Conservation (phyloP, 2,329 filamentous ascomycete genomes). For the Colletotrichum paranaense region DNA sequence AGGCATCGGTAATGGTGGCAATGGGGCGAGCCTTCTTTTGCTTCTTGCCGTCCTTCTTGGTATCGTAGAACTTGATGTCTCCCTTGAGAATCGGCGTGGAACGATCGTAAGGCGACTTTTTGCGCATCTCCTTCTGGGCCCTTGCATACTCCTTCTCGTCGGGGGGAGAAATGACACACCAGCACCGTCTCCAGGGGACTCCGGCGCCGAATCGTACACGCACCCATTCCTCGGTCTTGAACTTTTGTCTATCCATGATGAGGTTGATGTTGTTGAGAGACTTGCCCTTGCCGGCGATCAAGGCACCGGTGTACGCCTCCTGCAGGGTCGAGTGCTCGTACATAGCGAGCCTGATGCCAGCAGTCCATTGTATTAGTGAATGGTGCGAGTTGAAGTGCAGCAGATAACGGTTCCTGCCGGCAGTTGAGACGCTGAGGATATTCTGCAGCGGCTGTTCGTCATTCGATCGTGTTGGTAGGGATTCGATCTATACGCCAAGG, state of each 20-base stretch:
- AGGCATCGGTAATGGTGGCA: slow-evolving; percentile 90
- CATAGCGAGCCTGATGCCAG: slow-evolving; percentile 92
- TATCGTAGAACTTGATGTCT: slow-evolving; percentile 94
- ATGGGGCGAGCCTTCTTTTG: slow-evolving; percentile 93
- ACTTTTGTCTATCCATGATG: slow-evolving; percentile 84
- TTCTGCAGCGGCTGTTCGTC: slow-evolving; percentile 89
- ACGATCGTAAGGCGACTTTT: slow-evolving; percentile 85
- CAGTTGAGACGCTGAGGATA: slow-evolving; percentile 94
- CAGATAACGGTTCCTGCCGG: slow-evolving; percentile 93
- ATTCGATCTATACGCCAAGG: slow-evolving; percentile 74
- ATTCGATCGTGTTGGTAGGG: slow-evolving; percentile 82
- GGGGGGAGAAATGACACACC: slow-evolving; percentile 93
- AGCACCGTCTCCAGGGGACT: slow-evolving; percentile 95
- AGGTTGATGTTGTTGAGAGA: slow-evolving; percentile 87
- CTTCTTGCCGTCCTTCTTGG: slow-evolving; percentile 78
- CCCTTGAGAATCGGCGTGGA: slow-evolving; percentile 78
- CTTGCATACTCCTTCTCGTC: slow-evolving; percentile 93
- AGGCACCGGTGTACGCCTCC: slow-evolving; percentile 94
- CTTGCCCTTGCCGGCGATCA: slow-evolving; percentile 96
- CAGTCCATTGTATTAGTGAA: slow-evolving; percentile 94
- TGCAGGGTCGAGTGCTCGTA: slow-evolving; percentile 93
- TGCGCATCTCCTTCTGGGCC: slow-evolving; percentile 84
- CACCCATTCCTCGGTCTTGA: slow-evolving; percentile 91
- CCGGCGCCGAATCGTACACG: slow-evolving; percentile 95
- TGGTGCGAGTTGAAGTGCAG: slow-evolving; percentile 96